Conservation (phyloP, 2,329 filamentous ascomycete genomes). For the Diaporthe batatas region DNA sequence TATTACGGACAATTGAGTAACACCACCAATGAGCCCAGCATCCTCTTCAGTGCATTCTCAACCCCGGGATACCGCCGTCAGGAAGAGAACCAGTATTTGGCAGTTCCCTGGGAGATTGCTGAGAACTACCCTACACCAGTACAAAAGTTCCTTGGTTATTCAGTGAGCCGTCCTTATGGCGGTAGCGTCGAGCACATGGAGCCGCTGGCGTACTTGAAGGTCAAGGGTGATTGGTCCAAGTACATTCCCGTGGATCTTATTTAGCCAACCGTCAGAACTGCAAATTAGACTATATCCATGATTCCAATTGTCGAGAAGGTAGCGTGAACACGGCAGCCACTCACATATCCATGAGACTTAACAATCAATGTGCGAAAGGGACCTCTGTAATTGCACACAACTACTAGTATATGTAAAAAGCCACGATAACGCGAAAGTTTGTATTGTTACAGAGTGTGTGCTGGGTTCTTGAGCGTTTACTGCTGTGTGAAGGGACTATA, state of each 20-base stretch:
- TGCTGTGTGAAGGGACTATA: too few relatives aligned
- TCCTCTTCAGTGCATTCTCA: neutral
- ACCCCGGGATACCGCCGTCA: neutral
- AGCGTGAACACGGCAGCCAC: neutral
- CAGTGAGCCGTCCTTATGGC: neutral
- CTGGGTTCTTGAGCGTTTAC: too few relatives aligned
- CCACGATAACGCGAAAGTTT: too few relatives aligned
- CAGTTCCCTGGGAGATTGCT: neutral
- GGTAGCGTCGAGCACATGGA: neutral
- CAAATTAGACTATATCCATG: neutral
- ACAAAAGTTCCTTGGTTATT: neutral
- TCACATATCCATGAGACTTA: too few relatives aligned
- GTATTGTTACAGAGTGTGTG: too few relatives aligned
- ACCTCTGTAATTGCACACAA: too few relatives aligned
- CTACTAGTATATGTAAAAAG: too few relatives aligned
- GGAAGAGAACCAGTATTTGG: neutral
- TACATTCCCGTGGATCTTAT: neutral
- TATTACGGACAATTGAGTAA: neutral
- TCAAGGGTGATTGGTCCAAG: neutral
- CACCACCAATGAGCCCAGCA: neutral
- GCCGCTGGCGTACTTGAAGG: neutral
- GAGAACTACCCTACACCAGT: neutral
- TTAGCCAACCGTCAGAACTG: neutral
- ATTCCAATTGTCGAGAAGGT: neutral
- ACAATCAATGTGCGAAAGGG: too few relatives aligned